A percentile compares a stretch with the other conserved stretches of the same genome.
phyloP scores from a whole-genome alignment of 225 moss, liverwort and hornwort species.

The Bryoerythrophyllum caledonicum region DNA sequence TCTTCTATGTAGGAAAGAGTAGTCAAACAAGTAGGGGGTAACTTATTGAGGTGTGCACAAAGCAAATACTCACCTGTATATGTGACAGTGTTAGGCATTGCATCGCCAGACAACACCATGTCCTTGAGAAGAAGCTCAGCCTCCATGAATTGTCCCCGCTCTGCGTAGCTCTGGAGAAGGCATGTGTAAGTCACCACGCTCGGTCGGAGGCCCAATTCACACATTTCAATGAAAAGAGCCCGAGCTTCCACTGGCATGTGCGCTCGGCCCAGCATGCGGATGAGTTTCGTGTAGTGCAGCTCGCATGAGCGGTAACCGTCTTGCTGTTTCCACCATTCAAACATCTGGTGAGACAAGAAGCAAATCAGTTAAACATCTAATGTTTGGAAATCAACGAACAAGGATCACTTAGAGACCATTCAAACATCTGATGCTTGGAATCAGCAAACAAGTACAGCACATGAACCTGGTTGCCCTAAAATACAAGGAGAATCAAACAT shows the following conservation, averaged over 20 bases:
- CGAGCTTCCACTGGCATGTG: conserved; percentile 70
- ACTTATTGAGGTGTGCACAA: too few relatives aligned
- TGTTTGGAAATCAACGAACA: neutral
- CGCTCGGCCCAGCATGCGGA: conserved; percentile 72
- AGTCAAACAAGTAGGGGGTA: too few relatives aligned
- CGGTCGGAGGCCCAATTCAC: conserved; percentile 52
- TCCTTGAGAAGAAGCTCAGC: conserved; percentile 69
- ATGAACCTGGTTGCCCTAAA: neutral
- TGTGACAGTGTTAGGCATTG: conserved; percentile 80
- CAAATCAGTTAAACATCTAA: conserved; percentile 36
- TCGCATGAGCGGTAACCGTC: conserved; percentile 66
- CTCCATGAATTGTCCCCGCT: conserved; percentile 72
- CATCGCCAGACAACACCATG: conserved; percentile 63
- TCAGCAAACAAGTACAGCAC: conserved; percentile 18
- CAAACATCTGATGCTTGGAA: conserved; percentile 40
- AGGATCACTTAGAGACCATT: neutral
- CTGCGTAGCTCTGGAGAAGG: conserved; percentile 85
- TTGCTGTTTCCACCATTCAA: conserved; percentile 88
- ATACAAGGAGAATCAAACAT: too few relatives aligned
- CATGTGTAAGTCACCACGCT: conserved; percentile 73
- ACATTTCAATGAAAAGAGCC: conserved; percentile 82
- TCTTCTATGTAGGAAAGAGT: too few relatives aligned
- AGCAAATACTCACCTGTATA: conserved; percentile 65
- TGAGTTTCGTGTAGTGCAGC: conserved; percentile 74
- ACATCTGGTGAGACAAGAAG: neutral